phyloP scores from a whole-genome alignment of 2,329 filamentous ascomycete species.

The Hymenoscyphus albidus region DNA sequence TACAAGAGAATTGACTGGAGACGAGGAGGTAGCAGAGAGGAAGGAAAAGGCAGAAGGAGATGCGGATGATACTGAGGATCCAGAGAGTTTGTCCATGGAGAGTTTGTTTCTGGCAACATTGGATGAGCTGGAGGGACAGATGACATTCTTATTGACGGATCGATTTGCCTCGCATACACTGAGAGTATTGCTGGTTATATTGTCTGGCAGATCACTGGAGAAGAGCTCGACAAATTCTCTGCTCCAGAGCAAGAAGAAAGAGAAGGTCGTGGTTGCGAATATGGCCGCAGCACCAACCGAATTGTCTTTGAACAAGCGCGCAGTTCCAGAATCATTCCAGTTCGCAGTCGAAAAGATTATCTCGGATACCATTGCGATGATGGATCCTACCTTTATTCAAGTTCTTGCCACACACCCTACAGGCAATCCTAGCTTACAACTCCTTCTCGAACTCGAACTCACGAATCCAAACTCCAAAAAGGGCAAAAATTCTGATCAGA shows the following conservation, averaged over 20 bases:
- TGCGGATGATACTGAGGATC: slow-evolving; percentile 33
- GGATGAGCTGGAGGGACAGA: slow-evolving; percentile 80
- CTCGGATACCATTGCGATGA: slow-evolving; percentile 64
- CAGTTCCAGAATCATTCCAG: slow-evolving; percentile 75
- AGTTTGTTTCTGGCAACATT: slow-evolving; percentile 78
- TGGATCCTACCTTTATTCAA: slow-evolving; percentile 77
- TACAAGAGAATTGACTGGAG: slow-evolving; percentile 62
- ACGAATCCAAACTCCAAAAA: slow-evolving; percentile 65
- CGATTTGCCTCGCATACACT: slow-evolving; percentile 87
- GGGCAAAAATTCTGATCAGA: slow-evolving; percentile 47
- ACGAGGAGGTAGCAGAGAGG: slow-evolving; percentile 34
- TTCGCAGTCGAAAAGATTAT: slow-evolving; percentile 79
- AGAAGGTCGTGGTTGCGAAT: slow-evolving; percentile 66
- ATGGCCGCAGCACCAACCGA: slow-evolving; percentile 48
- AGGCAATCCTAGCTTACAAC: slow-evolving; percentile 88
- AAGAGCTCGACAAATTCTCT: slow-evolving; percentile 65
- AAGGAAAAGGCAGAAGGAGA: slow-evolving; percentile 42
- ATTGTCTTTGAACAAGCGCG: slow-evolving; percentile 42
- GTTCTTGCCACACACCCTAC: slow-evolving; percentile 84
- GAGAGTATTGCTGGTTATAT: slow-evolving; percentile 76
- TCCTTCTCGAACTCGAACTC: slow-evolving; percentile 83
- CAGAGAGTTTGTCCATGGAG: slow-evolving; percentile 55
- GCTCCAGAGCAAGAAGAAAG: slow-evolving; percentile 91
- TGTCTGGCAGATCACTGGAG: slow-evolving; percentile 78
- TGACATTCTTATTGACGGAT: slow-evolving; percentile 82